A percentile compares a stretch with the other conserved stretches of the same genome.
phyloP scores from a whole-genome alignment of 148 eudicot species.

The Camellia japonica region DNA sequence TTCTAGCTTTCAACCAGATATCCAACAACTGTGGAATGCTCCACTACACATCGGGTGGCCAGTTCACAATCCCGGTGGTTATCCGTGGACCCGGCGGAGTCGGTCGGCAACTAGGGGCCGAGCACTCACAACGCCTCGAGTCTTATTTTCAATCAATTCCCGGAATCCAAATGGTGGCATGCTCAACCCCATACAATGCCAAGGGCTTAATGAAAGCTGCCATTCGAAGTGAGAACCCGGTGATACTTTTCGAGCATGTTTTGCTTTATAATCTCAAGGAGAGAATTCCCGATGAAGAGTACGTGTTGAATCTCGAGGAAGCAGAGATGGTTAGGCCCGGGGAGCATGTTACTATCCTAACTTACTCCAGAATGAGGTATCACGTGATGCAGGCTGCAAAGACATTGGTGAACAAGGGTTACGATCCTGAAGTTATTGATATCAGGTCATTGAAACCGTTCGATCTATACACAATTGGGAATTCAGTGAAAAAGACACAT shows the following conservation, averaged over 20 bases:
- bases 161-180: conserved; percentile 92
- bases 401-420: conserved; percentile 79
- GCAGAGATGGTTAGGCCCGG: conserved; percentile 96
- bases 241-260: conserved; percentile 85
- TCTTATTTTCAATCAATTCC: conserved; percentile 77
- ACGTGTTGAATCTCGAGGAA: conserved; percentile 64
- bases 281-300: conserved; percentile 81
- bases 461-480: conserved; percentile 78
- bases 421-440: conserved; percentile 87
- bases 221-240: conserved; percentile 81
- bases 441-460: conserved; percentile 84
- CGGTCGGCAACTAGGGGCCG: conserved; percentile 90
- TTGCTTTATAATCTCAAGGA: conserved; percentile 86
- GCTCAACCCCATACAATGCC: conserved; percentile 86
- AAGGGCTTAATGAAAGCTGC: conserved; percentile 95
- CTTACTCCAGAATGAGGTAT: conserved; percentile 88
- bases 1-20: conserved; percentile 83
- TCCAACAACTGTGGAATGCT: conserved; percentile 92
- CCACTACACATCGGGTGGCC: conserved; percentile 93
- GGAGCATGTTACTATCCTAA: conserved; percentile 69
- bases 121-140: conserved; percentile 83
- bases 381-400: conserved; percentile 91
- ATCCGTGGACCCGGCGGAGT: conserved; percentile 97
- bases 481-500: conserved; percentile 83
- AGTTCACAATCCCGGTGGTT: conserved; percentile 78